Evolutionary conservation across 164 flowering plant genomes (phyloP).

Genomic region (Magnolia officinalis): DNA sequence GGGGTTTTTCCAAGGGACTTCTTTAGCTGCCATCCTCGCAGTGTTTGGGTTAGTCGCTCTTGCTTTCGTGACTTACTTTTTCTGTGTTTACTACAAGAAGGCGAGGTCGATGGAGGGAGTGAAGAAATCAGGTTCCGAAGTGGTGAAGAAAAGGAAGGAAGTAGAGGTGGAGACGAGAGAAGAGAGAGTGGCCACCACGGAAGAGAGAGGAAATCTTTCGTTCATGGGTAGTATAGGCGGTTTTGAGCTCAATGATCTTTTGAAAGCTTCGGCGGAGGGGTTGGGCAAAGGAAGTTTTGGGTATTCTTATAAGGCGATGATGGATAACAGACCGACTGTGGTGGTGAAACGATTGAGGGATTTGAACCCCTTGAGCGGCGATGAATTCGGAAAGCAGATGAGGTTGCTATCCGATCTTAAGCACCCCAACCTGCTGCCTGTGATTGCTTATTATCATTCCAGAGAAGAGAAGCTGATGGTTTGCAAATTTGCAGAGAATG

Average conservation of each 20-base stretch:
- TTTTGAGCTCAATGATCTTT: conserved; percentile 49
- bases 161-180: neutral
- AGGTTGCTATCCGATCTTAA: conserved; percentile 28
- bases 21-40: conserved; percentile 13
- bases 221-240: conserved; percentile 23
- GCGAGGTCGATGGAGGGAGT: conserved; percentile 15
- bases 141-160: neutral
- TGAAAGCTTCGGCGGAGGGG: conserved; percentile 65
- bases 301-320: conserved; percentile 43
- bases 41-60: conserved; percentile 28
- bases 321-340: conserved; percentile 30
- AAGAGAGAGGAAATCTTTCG: conserved; percentile 35
- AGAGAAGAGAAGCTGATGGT: conserved; percentile 63
- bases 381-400: conserved; percentile 48
- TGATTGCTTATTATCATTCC: conserved; percentile 47
- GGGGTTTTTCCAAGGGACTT: neutral
- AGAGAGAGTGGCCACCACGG: conserved; percentile 1
- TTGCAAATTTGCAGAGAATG: conserved; percentile 37
- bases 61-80: conserved; percentile 23
- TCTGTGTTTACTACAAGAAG: conserved; percentile 30
- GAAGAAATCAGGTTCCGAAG: neutral
- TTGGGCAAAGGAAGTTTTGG: conserved; percentile 62
- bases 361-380: conserved; percentile 40
- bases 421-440: conserved; percentile 63
- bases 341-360: conserved; percentile 63